phyloP scores from a whole-genome alignment of 805 yeast species.

The Blastobotrys robertii region DNA sequence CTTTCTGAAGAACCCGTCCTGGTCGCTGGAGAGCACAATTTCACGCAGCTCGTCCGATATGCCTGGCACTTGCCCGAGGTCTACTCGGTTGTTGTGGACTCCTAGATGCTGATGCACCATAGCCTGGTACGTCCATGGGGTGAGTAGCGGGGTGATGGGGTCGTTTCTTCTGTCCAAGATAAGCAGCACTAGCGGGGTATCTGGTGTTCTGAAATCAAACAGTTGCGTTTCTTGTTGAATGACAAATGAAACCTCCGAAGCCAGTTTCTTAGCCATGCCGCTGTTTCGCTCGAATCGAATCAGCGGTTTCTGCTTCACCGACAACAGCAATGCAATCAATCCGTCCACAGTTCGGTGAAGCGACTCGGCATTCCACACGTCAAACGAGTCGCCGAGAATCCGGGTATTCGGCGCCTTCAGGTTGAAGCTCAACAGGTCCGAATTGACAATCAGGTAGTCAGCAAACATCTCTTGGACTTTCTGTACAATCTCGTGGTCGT shows the following conservation, averaged over 20 bases:
- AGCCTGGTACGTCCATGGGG: slow-evolving; percentile 97
- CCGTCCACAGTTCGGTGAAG: slow-evolving; percentile 36
- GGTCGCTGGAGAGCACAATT: slow-evolving; percentile 55
- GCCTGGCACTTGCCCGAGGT: slow-evolving; percentile 46
- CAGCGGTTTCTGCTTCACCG: slow-evolving; percentile 68
- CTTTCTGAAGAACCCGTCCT: slow-evolving; percentile 68
- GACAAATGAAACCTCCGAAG: slow-evolving; percentile 44
- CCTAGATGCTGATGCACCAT: slow-evolving; percentile 93
- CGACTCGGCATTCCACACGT: slow-evolving; percentile 38
- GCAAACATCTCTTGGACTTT: slow-evolving; percentile 76
- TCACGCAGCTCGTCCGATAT: slow-evolving; percentile 50
- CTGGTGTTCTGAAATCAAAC: slow-evolving; percentile 57
- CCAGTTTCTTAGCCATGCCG: slow-evolving; percentile 52
- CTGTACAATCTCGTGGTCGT: slow-evolving; percentile 69
- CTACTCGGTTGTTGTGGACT: slow-evolving; percentile 71
- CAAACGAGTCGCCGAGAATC: slow-evolving; percentile 28
- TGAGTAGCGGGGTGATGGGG: slow-evolving; percentile 83
- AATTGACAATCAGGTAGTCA: slow-evolving; percentile 69
- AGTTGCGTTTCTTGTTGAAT: slow-evolving; percentile 36
- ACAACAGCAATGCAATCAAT: slow-evolving; percentile 49
- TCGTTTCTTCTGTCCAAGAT: slow-evolving; percentile 79
- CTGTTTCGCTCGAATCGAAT: slow-evolving; percentile 72
- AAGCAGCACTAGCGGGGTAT: slow-evolving; percentile 63
- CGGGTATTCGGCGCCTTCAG: slow-evolving; percentile 22
- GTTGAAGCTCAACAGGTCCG: slow-evolving; percentile 56